Evolutionary conservation across 192 early-diverging fungal species (phyloP).

Genomic region (Entomortierella chlamydospora): DNA sequence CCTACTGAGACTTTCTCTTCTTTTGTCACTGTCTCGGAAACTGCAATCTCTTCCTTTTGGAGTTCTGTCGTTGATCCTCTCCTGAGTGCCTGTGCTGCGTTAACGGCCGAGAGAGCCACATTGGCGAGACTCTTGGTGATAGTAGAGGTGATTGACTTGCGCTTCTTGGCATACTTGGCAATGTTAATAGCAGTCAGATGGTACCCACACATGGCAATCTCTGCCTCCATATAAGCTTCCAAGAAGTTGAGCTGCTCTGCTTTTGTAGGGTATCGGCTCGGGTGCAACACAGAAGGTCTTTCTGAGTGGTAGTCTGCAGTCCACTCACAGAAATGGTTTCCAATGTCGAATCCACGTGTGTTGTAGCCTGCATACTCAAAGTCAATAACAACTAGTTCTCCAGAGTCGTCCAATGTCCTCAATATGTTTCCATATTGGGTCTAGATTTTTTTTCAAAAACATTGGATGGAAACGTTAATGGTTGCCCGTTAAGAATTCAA

Average conservation of each 20-base stretch:
- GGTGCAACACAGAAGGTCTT: constrained; percentile 56
- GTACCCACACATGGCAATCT: constrained; percentile 58
- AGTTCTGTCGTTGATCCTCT: constrained; percentile 3
- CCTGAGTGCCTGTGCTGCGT: constrained; percentile 14
- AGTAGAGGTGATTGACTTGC: constrained; percentile 11
- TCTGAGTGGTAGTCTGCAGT: constrained; percentile 80
- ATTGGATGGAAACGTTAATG: constrained; percentile 7
- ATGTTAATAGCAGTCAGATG: constrained; percentile 44
- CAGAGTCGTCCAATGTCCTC: constrained; percentile 61
- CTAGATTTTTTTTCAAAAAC: too few relatives aligned
- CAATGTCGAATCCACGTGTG: constrained; percentile 82
- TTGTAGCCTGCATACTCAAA: constrained; percentile 89
- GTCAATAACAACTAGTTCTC: constrained; percentile 80
- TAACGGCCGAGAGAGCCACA: constrained; percentile 20
- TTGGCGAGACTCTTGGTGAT: constrained; percentile 17
- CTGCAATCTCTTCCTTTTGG: constrained; percentile 9
- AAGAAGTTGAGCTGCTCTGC: constrained; percentile 70
- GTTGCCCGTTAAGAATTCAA: background rate
- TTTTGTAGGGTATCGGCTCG: constrained; percentile 64
- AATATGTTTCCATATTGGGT: constrained; percentile 92
- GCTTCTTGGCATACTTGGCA: constrained; percentile 34
- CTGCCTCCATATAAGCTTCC: constrained; percentile 70
- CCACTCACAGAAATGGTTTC: constrained; percentile 91
- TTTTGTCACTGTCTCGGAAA: background rate
- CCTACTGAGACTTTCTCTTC: background rate